Conservation (phyloP, 768 basidiomycete species). For the Boletus insuetus region DNA sequence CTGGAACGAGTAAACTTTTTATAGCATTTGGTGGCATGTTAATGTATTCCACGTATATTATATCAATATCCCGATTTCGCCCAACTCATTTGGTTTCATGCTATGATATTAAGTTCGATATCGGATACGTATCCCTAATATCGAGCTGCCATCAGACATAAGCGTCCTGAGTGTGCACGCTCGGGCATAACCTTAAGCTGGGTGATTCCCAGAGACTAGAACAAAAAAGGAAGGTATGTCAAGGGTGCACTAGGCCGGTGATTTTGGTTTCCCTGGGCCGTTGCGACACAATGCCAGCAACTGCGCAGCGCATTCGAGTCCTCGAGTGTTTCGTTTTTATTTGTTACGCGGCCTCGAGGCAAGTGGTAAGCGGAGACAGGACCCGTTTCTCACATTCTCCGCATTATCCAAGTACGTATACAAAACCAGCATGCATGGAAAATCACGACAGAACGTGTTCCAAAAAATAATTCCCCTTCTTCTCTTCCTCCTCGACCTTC, state of each 20-base stretch:
- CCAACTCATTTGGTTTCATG: conserved; percentile 16
- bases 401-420: conserved; percentile 31
- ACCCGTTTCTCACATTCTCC: conserved; percentile 9
- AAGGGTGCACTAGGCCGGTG: not conserved
- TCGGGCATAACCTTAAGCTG: conserved; percentile 14
- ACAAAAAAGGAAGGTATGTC: conserved; percentile 14
- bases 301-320: conserved; percentile 11
- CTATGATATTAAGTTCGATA: conserved; percentile 19
- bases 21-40: conserved; percentile 3
- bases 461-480: not conserved
- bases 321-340: not conserved
- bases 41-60: conserved; percentile 29
- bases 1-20: not conserved
- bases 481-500: conserved; percentile 4
- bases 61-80: conserved; percentile 22
- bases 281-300: not conserved
- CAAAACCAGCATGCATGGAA: conserved; percentile 17
- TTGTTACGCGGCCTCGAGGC: conserved; percentile 31
- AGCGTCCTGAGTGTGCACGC: conserved; percentile 7
- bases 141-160: conserved; percentile 20
- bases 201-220: conserved; percentile 12
- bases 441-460: conserved; percentile 15
- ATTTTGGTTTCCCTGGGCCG: not conserved
- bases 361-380: conserved; percentile 1
- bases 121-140: conserved; percentile 20